Evolutionary conservation across 1,139 yeast species (phyloP), one percentile per base, ranked within the genome.

Genomic region (Tardiomyces depauwii): DNA sequence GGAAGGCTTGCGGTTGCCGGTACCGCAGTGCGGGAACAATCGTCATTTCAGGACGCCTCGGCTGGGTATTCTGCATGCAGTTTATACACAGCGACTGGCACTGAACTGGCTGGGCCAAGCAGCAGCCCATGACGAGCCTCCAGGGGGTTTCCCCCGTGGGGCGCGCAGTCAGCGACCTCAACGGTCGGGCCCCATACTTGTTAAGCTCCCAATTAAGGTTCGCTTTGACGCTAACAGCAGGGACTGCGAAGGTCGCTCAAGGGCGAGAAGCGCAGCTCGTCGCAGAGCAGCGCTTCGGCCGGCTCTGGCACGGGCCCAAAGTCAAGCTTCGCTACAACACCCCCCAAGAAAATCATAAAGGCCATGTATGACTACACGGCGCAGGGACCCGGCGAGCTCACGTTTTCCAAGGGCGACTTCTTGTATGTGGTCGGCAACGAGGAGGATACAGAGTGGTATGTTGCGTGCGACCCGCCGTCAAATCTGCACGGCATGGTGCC

Each of bases 401-500:
- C 77, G 42, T 91, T 89, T 61, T 59, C 63, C 45, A 78, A 80
- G 56, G 96, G 96, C 28, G 96, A 89, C 60, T 88, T 88, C 60
- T 86, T 89, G 64, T 89, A 87, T 59, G 93, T 91, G 6, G 69
- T 80, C 19, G 74, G 76, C 44, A 77, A 76, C 49, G 83, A 79
- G 54, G 70, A 73, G 43, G 78, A 75, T 47, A 67, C 74, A 42
- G 86, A 84, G 44, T 87, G 94, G 91, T 86, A 79, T 58, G 91
- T 87, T 58, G 97, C 95, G 2, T 78, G 80, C 45, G 89, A 89
- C 62, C 97, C 97, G 13, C 78, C 85, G 49, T 76, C 84, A 14
- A 78, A 82, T 54, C 67, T 74, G 27, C 73, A 77, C 47, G 98
- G 98, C 1, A 78, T 85, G 77, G 97, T 91, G 1, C 97, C 97